These are phyloP conservation scores for Barbarea vulgaris DNA, from an alignment of 345 rosid species.

Conservation along the genomic window DNA sequence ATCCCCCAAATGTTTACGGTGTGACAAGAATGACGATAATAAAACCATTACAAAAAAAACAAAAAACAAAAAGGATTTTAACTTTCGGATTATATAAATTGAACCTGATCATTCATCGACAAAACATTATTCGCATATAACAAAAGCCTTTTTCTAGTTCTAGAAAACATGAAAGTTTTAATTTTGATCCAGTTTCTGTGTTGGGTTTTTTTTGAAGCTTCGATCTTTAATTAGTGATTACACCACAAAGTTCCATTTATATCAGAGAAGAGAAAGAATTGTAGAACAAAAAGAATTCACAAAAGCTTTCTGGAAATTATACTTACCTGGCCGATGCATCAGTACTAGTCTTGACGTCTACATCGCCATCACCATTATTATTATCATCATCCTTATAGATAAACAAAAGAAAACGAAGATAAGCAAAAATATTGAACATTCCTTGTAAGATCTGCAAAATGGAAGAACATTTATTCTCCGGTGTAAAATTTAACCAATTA, in stretches of 20 bases:
- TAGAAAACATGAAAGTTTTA: background rate
- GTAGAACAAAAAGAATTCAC: background rate
- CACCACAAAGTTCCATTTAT: conserved; percentile 35
- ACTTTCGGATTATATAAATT: background rate
- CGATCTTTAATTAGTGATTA: conserved; percentile 33
- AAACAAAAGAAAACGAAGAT: conserved; percentile 17
- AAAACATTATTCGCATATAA: conserved; percentile 36
- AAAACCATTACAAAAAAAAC: conserved; percentile 1
- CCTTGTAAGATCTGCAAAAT: conserved; percentile 34
- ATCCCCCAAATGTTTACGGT: conserved; percentile 21
- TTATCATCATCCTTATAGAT: conserved; percentile 28
- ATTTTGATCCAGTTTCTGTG: conserved; percentile 15
- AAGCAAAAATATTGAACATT: conserved; percentile 10
- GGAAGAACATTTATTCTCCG: conserved; percentile 14
- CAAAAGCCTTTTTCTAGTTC: background rate
- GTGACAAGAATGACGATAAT: conserved; percentile 17
- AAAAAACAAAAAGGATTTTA: background rate
- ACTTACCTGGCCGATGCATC: conserved; percentile 63
- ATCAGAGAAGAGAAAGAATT: conserved; percentile 41
- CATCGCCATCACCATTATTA: conserved; percentile 34
- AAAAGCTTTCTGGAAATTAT: conserved; percentile 9
- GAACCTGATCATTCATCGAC: conserved; percentile 47
- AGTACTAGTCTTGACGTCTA: conserved; percentile 36
- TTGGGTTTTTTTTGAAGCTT: conserved; percentile 37
- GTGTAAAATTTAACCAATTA: conserved; percentile 51